Conservation (phyloP, 768 basidiomycete species). For the Lentinula sp. region DNA sequence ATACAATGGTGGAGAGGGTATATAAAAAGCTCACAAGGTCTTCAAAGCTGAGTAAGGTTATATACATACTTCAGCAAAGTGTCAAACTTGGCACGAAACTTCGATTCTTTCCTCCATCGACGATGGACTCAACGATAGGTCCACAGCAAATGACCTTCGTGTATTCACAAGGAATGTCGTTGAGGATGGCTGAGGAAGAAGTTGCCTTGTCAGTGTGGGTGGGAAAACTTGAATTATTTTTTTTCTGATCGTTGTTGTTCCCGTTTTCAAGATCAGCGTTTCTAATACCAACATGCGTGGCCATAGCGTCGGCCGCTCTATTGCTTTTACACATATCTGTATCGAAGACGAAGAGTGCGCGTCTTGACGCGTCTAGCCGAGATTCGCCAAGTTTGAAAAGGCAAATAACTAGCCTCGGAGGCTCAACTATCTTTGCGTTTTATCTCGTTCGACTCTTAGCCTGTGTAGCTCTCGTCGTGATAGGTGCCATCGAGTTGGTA, state of each 20-base stretch:
- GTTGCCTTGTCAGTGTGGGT: neutral
- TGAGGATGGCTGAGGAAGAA: neutral
- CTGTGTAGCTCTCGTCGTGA: conserved; percentile 37
- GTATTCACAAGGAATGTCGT: neutral
- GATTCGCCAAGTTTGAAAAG: neutral
- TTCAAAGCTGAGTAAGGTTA: too few species aligned
- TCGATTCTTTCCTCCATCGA: too few species aligned
- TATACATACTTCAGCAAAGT: too few species aligned
- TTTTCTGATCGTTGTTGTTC: neutral
- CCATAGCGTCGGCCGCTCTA: neutral
- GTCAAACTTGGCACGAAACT: too few species aligned
- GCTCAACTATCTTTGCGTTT: neutral
- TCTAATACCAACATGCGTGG: neutral
- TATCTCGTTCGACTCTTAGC: conserved; percentile 28
- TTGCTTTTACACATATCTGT: neutral
- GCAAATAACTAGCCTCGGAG: conserved; percentile 1
- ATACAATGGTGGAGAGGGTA: too few species aligned
- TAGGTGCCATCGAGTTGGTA: conserved; percentile 39
- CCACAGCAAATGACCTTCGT: neutral
- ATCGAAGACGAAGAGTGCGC: neutral
- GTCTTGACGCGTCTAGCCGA: neutral
- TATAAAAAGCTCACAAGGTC: too few species aligned
- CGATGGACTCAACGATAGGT: neutral
- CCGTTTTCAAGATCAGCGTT: neutral
- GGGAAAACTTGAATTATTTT: neutral